Evolutionary conservation across 345 rosid species (phyloP).

Genomic region (Passiflora organensis): DNA sequence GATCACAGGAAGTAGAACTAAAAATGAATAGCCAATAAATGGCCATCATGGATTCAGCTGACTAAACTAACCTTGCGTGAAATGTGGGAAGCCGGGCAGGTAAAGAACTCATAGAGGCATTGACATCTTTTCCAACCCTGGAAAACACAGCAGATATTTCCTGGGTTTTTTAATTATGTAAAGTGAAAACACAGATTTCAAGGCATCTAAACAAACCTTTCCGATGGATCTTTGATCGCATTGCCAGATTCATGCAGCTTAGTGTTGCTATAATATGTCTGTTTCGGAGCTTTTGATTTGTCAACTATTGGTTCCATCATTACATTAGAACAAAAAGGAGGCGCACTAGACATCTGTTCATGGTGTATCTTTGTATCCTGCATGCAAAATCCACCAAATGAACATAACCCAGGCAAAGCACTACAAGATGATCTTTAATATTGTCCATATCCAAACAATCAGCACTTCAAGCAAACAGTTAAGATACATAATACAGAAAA

Average conservation of each 20-base stretch:
- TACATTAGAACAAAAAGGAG: slow-evolving; percentile 9
- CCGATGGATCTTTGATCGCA: neutral
- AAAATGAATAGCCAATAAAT: neutral
- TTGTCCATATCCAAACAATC: too few species aligned
- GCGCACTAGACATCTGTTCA: slow-evolving; percentile 13
- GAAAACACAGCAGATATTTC: neutral
- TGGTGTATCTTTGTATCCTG: neutral
- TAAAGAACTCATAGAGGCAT: slow-evolving; percentile 5
- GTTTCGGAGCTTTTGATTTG: neutral
- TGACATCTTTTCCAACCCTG: slow-evolving; percentile 13
- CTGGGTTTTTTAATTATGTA: neutral
- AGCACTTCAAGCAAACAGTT: too few species aligned
- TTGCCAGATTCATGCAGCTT: neutral
- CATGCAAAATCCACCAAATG: slow-evolving; percentile 2
- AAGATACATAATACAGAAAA: too few species aligned
- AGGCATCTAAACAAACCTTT: slow-evolving; percentile 9
- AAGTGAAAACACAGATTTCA: neutral
- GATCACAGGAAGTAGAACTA: neutral
- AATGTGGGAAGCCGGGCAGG: slow-evolving; percentile 21
- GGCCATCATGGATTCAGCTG: neutral
- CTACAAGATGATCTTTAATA: neutral
- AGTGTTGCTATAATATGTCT: neutral
- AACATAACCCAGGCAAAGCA: neutral
- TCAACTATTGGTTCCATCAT: neutral
- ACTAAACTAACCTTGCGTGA: slow-evolving; percentile 18